Conservation (phyloP, 768 basidiomycete species). For the Termitomyces sp. region DNA sequence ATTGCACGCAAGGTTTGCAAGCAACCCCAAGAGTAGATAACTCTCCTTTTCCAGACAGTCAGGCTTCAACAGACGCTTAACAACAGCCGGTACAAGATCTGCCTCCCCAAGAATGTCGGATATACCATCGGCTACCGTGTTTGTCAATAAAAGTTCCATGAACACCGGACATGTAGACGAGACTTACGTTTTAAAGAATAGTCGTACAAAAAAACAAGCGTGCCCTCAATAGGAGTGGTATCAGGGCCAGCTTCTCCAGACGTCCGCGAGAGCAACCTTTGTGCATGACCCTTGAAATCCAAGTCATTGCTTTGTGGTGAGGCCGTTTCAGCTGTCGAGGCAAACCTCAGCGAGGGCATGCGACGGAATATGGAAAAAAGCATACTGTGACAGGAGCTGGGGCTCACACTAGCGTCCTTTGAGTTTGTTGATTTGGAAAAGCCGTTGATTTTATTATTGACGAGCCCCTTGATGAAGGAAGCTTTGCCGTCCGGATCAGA, state of each 20-base stretch:
- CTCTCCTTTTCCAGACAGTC: conserved; percentile 9
- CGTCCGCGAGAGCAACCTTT: conserved; percentile 6
- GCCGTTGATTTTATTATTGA: conserved; percentile 1
- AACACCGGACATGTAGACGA: neutral
- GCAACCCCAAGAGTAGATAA: conserved; percentile 10
- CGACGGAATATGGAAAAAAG: neutral
- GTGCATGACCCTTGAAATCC: conserved; percentile 3
- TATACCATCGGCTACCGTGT: conserved; percentile 6
- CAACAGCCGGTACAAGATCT: conserved; percentile 4
- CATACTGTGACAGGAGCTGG: conserved; percentile 5
- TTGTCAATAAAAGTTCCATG: neutral
- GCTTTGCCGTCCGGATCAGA: conserved; percentile 3
- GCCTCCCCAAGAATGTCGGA: conserved; percentile 8
- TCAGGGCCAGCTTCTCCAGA: neutral
- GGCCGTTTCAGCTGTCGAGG: conserved; percentile 2
- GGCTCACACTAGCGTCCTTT: conserved; percentile 1
- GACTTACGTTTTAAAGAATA: conserved; percentile 9
- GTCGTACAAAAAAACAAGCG: conserved; percentile 11
- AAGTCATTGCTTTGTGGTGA: conserved; percentile 1
- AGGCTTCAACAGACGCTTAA: conserved; percentile 1
- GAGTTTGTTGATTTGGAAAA: conserved; percentile 6
- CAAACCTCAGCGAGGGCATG: neutral
- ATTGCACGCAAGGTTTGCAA: conserved; percentile 14
- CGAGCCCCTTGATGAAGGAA: conserved; percentile 9
- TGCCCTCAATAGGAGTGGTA: conserved; percentile 1